Percentiles rank a stretch among this genome's conserved stretches.
phyloP scores from a whole-genome alignment of 1,139 yeast species.

The Komagataea norvegica region DNA sequence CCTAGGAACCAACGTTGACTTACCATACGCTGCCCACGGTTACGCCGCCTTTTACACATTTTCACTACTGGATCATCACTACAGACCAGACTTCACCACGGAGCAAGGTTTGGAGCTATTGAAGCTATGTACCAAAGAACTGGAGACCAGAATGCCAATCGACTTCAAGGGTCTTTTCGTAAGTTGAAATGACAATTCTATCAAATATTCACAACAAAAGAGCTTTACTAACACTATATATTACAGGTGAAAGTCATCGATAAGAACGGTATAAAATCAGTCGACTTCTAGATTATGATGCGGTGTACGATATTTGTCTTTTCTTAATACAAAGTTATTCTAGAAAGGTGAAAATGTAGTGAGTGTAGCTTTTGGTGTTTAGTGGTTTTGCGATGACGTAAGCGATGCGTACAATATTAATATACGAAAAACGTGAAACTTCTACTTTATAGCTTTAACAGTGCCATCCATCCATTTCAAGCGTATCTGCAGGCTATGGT shows the following conservation, averaged over 20 bases:
- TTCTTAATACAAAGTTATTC: not conserved
- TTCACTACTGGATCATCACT: constrained; percentile 87
- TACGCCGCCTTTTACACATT: constrained; percentile 93
- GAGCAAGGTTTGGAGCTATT: constrained; percentile 80
- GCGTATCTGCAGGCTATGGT: not conserved
- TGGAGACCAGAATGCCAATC: constrained; percentile 85
- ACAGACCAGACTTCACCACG: constrained; percentile 67
- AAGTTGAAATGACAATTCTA: too few species aligned
- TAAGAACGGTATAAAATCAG: constrained; percentile 60
- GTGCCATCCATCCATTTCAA: too few species aligned
- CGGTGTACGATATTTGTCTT: not conserved
- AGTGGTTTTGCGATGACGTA: too few species aligned
- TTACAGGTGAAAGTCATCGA: constrained; percentile 64
- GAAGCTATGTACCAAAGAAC: constrained; percentile 69
- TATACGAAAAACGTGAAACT: too few species aligned
- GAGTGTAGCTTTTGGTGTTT: not conserved
- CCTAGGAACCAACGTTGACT: constrained; percentile 82
- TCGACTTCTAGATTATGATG: constrained; percentile 31
- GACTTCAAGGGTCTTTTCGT: constrained; percentile 85
- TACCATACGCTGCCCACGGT: constrained; percentile 97
- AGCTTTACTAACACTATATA: constrained; percentile 14
- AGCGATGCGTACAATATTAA: too few species aligned
- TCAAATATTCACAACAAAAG: too few species aligned
- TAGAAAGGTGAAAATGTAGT: not conserved
- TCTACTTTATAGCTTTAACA: too few species aligned